phyloP scores from a whole-genome alignment of 768 basidiomycete genomes.

The Favolaschia claudopus region DNA sequence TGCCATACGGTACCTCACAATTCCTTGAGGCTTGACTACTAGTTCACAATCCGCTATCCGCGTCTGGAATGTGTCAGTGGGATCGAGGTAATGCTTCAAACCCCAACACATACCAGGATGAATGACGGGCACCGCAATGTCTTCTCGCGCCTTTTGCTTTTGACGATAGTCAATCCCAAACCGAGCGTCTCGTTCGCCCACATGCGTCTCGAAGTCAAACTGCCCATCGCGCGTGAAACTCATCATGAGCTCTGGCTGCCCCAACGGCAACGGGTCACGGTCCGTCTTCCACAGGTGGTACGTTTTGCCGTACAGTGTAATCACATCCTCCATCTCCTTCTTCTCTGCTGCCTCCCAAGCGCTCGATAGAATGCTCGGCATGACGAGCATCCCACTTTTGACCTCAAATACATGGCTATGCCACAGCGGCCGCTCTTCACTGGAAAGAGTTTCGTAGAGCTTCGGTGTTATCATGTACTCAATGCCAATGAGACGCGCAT shows the following conservation, averaged over 20 bases:
- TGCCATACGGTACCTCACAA: too few species aligned
- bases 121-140: not conserved
- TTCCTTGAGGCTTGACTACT: not conserved
- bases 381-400: slow-evolving; percentile 27
- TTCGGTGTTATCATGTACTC: slow-evolving; percentile 59
- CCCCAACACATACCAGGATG: not conserved
- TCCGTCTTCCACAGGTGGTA: slow-evolving; percentile 28
- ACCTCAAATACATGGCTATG: slow-evolving; percentile 61
- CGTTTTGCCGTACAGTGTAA: slow-evolving; percentile 22
- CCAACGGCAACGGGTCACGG: slow-evolving; percentile 22
- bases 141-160: slow-evolving; percentile 28
- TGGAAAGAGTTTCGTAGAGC: slow-evolving; percentile 48
- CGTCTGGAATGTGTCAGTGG: too few species aligned
- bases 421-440: slow-evolving; percentile 59
- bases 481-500: slow-evolving; percentile 59
- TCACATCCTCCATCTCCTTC: slow-evolving; percentile 27
- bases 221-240: slow-evolving; percentile 26
- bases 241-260: slow-evolving; percentile 24
- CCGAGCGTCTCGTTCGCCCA: slow-evolving; percentile 7
- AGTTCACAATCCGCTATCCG: not conserved
- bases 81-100: too few species aligned
- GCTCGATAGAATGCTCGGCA: slow-evolving; percentile 13
- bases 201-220: slow-evolving; percentile 20
- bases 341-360: slow-evolving; percentile 26
- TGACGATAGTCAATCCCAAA: slow-evolving; percentile 20